These are phyloP conservation scores for Pseudocercospora fuligena DNA, from an alignment of 2,329 filamentous ascomycete genomes.

Conservation along the genomic window DNA sequence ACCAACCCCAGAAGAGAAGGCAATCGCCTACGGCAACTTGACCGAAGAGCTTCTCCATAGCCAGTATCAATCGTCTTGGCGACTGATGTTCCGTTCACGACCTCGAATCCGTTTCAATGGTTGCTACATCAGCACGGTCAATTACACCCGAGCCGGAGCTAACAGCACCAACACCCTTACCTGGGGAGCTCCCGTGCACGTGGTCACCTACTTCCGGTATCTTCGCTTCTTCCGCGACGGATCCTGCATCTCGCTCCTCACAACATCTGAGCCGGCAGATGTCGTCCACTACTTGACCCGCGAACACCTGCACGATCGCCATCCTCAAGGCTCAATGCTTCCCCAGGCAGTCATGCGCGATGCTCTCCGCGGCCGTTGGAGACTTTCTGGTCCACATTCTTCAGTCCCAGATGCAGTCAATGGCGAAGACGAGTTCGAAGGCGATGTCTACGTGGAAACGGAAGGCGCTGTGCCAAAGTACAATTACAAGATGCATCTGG, in stretches of 20 bases:
- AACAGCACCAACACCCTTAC: constrained; percentile 71
- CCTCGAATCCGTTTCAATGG: constrained; percentile 93
- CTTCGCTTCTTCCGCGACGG: constrained; percentile 94
- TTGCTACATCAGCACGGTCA: constrained; percentile 94
- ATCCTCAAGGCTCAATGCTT: constrained; percentile 46
- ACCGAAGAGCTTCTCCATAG: constrained; percentile 37
- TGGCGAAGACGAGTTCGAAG: constrained; percentile 55
- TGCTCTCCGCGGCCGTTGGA: constrained; percentile 70
- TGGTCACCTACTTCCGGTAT: constrained; percentile 98
- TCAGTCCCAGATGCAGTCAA: constrained; percentile 25
- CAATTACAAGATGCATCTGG: constrained; percentile 80
- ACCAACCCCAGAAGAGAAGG: constrained; percentile 30
- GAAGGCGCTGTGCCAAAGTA: constrained; percentile 81
- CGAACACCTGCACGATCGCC: constrained; percentile 61
- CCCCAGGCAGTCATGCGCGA: constrained; percentile 67
- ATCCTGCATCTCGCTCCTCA: constrained; percentile 77
- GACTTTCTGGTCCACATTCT: constrained; percentile 58
- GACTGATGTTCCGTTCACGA: constrained; percentile 76
- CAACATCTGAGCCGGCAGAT: constrained; percentile 79
- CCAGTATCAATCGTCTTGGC: constrained; percentile 47
- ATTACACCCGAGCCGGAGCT: constrained; percentile 86
- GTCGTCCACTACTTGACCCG: constrained; percentile 83
- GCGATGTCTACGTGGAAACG: constrained; percentile 81
- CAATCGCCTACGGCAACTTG: constrained; percentile 30
- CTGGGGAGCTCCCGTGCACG: constrained; percentile 84